Evolutionary conservation across 805 yeast species (phyloP).

Genomic region (Sungouiozyma intestinalis): DNA sequence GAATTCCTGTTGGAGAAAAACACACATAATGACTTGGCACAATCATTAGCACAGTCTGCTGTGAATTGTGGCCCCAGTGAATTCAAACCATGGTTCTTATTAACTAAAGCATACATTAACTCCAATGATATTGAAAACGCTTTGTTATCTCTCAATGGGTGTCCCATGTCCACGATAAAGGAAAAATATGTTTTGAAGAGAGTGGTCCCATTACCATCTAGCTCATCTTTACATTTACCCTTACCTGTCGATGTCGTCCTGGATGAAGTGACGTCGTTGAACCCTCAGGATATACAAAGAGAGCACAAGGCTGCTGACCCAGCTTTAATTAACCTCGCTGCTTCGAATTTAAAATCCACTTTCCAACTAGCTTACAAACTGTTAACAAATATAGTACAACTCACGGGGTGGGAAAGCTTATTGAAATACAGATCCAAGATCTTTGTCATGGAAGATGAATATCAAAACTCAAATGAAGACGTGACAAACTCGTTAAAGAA

Average conservation of each 20-base stretch:
- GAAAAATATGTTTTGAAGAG: conserved; percentile 56
- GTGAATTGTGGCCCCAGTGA: conserved; percentile 68
- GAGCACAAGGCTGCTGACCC: conserved; percentile 63
- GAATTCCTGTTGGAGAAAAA: conserved; percentile 20
- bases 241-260: conserved; percentile 64
- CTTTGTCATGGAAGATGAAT: conserved; percentile 62
- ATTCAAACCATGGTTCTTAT: conserved; percentile 61
- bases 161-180: conserved; percentile 66
- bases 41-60: conserved; percentile 20
- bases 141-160: conserved; percentile 59
- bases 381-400: conserved; percentile 52
- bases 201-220: conserved; percentile 36
- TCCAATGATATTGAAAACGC: conserved; percentile 63
- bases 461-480: conserved; percentile 26
- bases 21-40: conserved; percentile 20
- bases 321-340: conserved; percentile 50
- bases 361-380: conserved; percentile 49
- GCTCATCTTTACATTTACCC: conserved; percentile 50
- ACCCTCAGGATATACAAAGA: conserved; percentile 49
- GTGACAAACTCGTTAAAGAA: neutral
- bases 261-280: conserved; percentile 57
- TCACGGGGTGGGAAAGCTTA: conserved; percentile 64
- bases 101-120: conserved; percentile 54
- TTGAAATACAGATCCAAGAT: conserved; percentile 49
- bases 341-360: conserved; percentile 53